These are phyloP conservation scores for Serendipita indica DNA, from an alignment of 768 basidiomycete genomes.

Conservation along the genomic window DNA sequence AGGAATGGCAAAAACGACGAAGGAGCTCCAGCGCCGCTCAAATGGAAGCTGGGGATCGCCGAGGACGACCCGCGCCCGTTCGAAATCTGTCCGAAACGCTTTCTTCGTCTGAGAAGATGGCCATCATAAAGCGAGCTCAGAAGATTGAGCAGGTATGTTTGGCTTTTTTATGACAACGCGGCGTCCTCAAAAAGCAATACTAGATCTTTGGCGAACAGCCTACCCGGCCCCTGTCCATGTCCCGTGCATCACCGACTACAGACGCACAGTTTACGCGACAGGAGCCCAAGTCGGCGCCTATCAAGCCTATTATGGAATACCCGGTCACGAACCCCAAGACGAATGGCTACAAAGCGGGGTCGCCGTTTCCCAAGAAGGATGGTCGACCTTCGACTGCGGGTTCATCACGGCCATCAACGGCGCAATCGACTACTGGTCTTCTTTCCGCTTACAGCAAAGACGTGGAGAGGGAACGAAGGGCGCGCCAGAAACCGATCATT, in stretches of 20 bases:
- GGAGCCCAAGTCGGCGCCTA: background rate
- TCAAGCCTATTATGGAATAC: background rate
- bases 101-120: conserved; percentile 56
- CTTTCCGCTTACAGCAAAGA: conserved; percentile 1
- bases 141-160: conserved; percentile 77
- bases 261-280: background rate
- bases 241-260: conserved; percentile 31
- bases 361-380: background rate
- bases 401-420: conserved; percentile 1
- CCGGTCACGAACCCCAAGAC: background rate
- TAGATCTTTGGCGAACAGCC: conserved; percentile 75
- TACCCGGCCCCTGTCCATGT: conserved; percentile 59
- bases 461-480: background rate
- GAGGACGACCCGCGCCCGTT: background rate
- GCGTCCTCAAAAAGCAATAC: conserved; percentile 3
- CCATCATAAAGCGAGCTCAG: conserved; percentile 62
- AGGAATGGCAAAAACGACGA: conserved; percentile 11
- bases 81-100: conserved; percentile 38
- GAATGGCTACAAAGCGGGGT: background rate
- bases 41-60: conserved; percentile 16
- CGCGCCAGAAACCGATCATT: background rate
- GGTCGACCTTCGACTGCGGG: background rate
- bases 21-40: conserved; percentile 15
- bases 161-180: background rate
- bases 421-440: background rate